Evolutionary conservation across 331 rosid species (phyloP).

Genomic region (Quercus lobata): DNA sequence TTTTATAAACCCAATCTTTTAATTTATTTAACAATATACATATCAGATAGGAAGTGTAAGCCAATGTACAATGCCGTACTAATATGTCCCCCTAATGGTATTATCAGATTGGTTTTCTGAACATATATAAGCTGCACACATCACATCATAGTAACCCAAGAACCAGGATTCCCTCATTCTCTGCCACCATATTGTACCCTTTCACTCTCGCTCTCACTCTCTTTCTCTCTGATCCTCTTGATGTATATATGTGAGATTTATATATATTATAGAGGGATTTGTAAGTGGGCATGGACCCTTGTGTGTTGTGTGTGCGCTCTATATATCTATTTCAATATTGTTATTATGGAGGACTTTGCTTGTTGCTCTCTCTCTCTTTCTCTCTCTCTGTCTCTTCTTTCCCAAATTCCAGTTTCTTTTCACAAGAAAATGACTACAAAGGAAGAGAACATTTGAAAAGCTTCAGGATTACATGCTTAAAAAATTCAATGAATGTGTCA

Average conservation of each 20-base stretch:
- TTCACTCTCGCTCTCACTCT: slow-evolving; percentile 6
- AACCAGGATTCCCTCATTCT: slow-evolving; percentile 10
- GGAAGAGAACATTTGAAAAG: slow-evolving; percentile 46
- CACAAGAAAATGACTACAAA: slow-evolving; percentile 56
- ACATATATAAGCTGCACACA: slow-evolving; percentile 30
- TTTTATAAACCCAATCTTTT: slow-evolving; percentile 14
- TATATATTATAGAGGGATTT: slow-evolving; percentile 18
- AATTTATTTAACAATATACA: slow-evolving; percentile 3
- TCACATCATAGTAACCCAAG: slow-evolving; percentile 34
- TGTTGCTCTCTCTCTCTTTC: slow-evolving; percentile 26
- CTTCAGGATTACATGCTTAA: slow-evolving; percentile 39
- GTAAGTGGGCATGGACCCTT: slow-evolving; percentile 44
- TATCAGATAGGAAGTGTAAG: slow-evolving; percentile 6
- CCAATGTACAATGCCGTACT: slow-evolving; percentile 37
- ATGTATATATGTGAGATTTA: slow-evolving; percentile 21
- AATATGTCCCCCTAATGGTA: slow-evolving; percentile 28
- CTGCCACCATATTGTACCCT: slow-evolving; percentile 17
- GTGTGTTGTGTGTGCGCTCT: background rate
- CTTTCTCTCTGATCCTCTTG: slow-evolving; percentile 21
- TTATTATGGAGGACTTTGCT: slow-evolving; percentile 41
- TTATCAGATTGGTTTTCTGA: slow-evolving; percentile 34
- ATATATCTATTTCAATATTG: slow-evolving; percentile 47
- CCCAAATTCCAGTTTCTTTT: slow-evolving; percentile 39
- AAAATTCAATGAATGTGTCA: slow-evolving; percentile 37
- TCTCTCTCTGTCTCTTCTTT: slow-evolving; percentile 49